These are phyloP conservation scores for Aureobasidium sp. DNA, from an alignment of 2,329 filamentous ascomycete genomes.

Conservation along the genomic window DNA sequence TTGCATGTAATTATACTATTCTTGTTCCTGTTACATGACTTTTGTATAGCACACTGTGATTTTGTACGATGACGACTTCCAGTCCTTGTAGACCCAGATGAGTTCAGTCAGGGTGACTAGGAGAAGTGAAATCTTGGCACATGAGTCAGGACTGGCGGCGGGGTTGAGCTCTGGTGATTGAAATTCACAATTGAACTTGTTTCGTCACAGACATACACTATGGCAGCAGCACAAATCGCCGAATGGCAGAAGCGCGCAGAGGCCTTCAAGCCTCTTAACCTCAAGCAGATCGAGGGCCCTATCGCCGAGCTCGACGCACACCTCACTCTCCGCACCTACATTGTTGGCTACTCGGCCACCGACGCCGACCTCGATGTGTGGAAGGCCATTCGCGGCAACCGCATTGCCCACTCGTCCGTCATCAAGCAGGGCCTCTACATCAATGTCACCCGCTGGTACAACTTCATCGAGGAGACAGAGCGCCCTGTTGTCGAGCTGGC, in stretches of 20 bases:
- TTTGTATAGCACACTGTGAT: background rate
- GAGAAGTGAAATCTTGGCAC: background rate
- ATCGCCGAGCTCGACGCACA: constrained; percentile 77
- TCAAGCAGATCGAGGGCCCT: constrained; percentile 71
- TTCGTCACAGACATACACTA: constrained; percentile 16
- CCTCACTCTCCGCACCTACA: constrained; percentile 77
- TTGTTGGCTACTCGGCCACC: constrained; percentile 72
- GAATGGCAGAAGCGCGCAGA: constrained; percentile 52
- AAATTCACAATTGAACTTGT: background rate
- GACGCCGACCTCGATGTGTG: constrained; percentile 76
- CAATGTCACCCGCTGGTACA: constrained; percentile 82
- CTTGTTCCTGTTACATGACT: background rate
- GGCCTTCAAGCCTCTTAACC: constrained; percentile 56
- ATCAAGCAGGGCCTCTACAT: constrained; percentile 69
- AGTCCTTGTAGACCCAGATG: no score
- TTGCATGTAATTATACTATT: background rate
- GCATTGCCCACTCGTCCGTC: constrained; percentile 66
- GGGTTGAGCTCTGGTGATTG: constrained; percentile 1
- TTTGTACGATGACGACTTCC: no score
- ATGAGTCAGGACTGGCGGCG: background rate
- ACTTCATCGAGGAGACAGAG: constrained; percentile 71
- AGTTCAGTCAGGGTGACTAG: background rate
- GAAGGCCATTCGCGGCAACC: constrained; percentile 75
- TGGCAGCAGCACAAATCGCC: constrained; percentile 30
- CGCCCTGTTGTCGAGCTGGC: constrained; percentile 58